These are phyloP conservation scores for Starmerella floricola DNA, from an alignment of 805 yeast species.

Conservation along the genomic window DNA sequence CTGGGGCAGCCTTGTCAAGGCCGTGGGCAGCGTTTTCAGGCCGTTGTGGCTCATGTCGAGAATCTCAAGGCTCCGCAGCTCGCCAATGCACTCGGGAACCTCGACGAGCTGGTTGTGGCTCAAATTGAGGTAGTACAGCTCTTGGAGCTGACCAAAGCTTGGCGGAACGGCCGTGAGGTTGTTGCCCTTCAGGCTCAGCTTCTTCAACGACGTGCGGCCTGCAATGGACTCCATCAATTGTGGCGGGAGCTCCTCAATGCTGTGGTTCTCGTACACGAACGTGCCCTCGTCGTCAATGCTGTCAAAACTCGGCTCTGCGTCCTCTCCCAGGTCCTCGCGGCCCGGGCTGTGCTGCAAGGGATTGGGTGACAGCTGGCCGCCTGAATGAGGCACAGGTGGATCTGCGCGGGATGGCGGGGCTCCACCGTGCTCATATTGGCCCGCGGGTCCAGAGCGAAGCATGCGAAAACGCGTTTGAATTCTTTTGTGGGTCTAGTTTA, in stretches of 20 bases:
- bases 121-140: conserved; percentile 50
- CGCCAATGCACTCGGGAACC: conserved; percentile 37
- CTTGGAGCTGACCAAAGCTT: conserved; percentile 31
- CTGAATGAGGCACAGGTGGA: neutral
- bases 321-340: neutral
- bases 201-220: conserved; percentile 31
- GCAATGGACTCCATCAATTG: conserved; percentile 31
- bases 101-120: conserved; percentile 45
- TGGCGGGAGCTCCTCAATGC: conserved; percentile 27
- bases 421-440: too few relatives aligned
- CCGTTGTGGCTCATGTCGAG: conserved; percentile 52
- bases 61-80: conserved; percentile 41
- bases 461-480: too few relatives aligned
- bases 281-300: conserved; percentile 10
- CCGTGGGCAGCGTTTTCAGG: conserved; percentile 38
- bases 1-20: conserved; percentile 31
- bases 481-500: too few relatives aligned
- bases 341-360: too few relatives aligned
- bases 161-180: conserved; percentile 38
- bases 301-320: neutral
- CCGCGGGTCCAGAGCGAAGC: too few relatives aligned
- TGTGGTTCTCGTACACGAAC: conserved; percentile 10
- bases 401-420: too few relatives aligned
- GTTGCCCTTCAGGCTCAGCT: conserved; percentile 46
- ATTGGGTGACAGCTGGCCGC: too few relatives aligned